These are phyloP conservation scores for Dryas drummondii DNA, from an alignment of 306 rosid genomes.

Conservation along the genomic window DNA sequence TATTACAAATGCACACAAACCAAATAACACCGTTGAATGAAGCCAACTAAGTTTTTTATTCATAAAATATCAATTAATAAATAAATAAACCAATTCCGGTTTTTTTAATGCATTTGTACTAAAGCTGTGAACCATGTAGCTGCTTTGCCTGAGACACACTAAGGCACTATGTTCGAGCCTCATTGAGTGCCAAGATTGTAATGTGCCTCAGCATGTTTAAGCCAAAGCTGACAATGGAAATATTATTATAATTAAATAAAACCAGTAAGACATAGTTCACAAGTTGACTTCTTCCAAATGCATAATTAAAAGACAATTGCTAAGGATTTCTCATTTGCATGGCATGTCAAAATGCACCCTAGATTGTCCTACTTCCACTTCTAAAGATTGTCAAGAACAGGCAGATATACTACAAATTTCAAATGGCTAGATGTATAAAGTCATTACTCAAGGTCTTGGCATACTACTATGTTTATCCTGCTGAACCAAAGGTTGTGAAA, in stretches of 20 bases:
- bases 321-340: slow-evolving; percentile 2
- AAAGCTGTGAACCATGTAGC: neutral
- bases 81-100: neutral
- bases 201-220: neutral
- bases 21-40: neutral
- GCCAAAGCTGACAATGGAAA: neutral
- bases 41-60: neutral
- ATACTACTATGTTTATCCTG: neutral
- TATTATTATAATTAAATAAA: neutral
- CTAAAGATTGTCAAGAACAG: neutral
- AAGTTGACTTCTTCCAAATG: neutral
- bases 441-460: neutral
- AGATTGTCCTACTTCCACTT: neutral
- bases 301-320: neutral
- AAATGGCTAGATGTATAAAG: neutral
- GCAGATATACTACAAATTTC: neutral
- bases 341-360: slow-evolving; percentile 2
- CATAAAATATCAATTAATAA: neutral
- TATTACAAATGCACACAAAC: neutral
- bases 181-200: neutral
- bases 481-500: neutral
- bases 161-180: neutral
- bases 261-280: neutral
- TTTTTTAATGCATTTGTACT: neutral
- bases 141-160: neutral